Evolutionary conservation across 2,329 filamentous ascomycete genomes (phyloP).

Genomic region (Rugonectria rugulosa): DNA sequence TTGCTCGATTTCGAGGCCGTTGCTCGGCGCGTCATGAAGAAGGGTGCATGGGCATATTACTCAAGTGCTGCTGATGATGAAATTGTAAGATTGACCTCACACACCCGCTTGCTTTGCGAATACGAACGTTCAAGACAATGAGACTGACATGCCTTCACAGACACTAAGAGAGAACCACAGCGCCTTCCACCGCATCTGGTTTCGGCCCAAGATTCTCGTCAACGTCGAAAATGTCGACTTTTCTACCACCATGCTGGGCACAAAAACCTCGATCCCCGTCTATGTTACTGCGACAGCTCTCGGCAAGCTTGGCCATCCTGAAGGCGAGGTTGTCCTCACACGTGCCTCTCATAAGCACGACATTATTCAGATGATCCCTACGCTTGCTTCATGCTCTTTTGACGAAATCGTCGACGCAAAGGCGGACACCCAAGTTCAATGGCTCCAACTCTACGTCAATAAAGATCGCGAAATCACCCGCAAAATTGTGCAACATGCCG

Average conservation of each 20-base stretch:
- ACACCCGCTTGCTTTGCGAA: neutral
- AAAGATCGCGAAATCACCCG: constrained; percentile 91
- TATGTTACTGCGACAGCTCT: constrained; percentile 97
- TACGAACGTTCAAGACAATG: neutral
- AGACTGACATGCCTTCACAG: constrained; percentile 50
- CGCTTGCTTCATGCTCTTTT: constrained; percentile 94
- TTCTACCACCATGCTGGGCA: constrained; percentile 92
- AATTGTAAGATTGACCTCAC: constrained; percentile 45
- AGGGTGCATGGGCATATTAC: constrained; percentile 97
- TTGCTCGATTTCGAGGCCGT: constrained; percentile 96
- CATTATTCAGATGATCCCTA: constrained; percentile 98
- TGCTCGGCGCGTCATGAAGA: constrained; percentile 91
- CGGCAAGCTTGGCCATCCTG: constrained; percentile 91
- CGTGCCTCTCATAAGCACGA: constrained; percentile 84
- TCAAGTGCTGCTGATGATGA: constrained; percentile 77
- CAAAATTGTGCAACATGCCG: constrained; percentile 89
- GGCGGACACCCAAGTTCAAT: constrained; percentile 83
- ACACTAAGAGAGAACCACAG: constrained; percentile 95
- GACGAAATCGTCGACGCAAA: constrained; percentile 94
- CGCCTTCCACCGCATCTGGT: constrained; percentile 97
- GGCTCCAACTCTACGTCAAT: constrained; percentile 98
- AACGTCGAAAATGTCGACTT: constrained; percentile 90
- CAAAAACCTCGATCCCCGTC: constrained; percentile 84
- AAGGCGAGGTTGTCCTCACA: constrained; percentile 93
- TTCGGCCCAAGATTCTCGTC: constrained; percentile 86